Base-by-base conservation (phyloP, 1,284 basidiomycete species). In the Dichomitus squalens region DNA sequence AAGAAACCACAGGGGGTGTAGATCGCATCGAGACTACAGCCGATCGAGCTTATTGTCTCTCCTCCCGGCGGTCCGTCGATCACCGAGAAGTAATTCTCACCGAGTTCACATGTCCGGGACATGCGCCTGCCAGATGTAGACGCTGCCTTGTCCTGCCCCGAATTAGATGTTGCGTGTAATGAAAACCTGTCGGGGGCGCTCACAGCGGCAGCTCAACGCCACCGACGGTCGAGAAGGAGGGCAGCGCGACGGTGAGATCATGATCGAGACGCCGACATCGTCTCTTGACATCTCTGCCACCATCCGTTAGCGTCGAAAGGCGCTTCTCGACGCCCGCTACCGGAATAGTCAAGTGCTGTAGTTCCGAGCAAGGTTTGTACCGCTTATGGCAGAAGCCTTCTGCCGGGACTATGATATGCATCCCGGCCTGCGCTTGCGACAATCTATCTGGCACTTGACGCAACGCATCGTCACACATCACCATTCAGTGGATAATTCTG, bases 331-430 rank as follows among this genome's bases (percentile, higher is more conserved):
- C 34, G 34, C 51, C 5, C 23, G 1, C 31, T 31, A 38, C 63
- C 60, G 9, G n/a, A 58, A 43, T 33, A 56, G 60, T 57, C 58
- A 64, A 52, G 49, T 53, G 38, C 53, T 64, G 63, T 62, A 31
- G 60, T 64, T 64, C n/a, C n/a, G n/a, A n/a, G n/a, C n/a, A n/a
- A n/a, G n/a, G n/a, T n/a, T n/a, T n/a, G n/a, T n/a, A n/a, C n/a
- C n/a, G n/a, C n/a, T n/a, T n/a, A n/a, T n/a, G n/a, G n/a, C n/a
- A n/a, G n/a, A n/a, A n/a, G n/a, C n/a, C n/a, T n/a, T n/a, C n/a
- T n/a, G 31, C 31, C 31, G 7, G 31, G 7, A 33, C 7, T 33
- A 12, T 6, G 31, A 33, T 33, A 33, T 12, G 6, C 31, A 44
- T 11, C 41, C 18, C 29, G 27, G 8, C 25, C 16, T 14, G 7